These are phyloP conservation scores for Rhizopus arrhizus DNA, from an alignment of 371 early-diverging fungal genomes.

Conservation along the genomic window DNA sequence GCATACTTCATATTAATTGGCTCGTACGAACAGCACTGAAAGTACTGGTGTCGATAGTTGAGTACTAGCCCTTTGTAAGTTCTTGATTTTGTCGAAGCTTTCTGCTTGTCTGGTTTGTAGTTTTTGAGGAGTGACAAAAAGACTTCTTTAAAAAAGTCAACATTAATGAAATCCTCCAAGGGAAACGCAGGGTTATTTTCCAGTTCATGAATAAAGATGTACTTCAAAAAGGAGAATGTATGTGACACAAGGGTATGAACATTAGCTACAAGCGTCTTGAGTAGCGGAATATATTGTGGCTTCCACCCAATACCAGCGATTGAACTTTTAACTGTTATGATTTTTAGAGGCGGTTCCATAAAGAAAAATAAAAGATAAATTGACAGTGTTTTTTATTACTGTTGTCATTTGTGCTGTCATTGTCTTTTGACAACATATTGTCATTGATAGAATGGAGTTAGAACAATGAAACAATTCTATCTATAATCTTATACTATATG, in stretches of 20 bases:
- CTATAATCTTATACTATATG: too few relatives aligned
- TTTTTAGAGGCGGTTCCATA: conserved; percentile 8
- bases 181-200: not conserved
- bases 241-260: too few relatives aligned
- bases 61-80: not conserved
- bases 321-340: conserved; percentile 5
- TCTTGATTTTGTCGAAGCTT: not conserved
- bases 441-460: too few relatives aligned
- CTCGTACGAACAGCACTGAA: conserved; percentile 1
- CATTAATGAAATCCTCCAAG: not conserved
- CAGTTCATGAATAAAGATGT: conserved; percentile 3
- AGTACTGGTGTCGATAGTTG: conserved; percentile 2
- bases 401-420: too few relatives aligned
- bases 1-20: conserved; percentile 7
- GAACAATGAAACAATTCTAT: too few relatives aligned
- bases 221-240: conserved; percentile 5
- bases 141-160: conserved; percentile 3
- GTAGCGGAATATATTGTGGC: not conserved
- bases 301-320: not conserved
- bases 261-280: not conserved
- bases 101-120: conserved; percentile 3
- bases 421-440: too few relatives aligned
- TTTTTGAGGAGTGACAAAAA: conserved; percentile 1
- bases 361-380: not conserved
- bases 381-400: too few relatives aligned